These are phyloP conservation scores for Saccharomyces pastorianus DNA, from an alignment of 1,139 yeast species.

Conservation along the genomic window DNA sequence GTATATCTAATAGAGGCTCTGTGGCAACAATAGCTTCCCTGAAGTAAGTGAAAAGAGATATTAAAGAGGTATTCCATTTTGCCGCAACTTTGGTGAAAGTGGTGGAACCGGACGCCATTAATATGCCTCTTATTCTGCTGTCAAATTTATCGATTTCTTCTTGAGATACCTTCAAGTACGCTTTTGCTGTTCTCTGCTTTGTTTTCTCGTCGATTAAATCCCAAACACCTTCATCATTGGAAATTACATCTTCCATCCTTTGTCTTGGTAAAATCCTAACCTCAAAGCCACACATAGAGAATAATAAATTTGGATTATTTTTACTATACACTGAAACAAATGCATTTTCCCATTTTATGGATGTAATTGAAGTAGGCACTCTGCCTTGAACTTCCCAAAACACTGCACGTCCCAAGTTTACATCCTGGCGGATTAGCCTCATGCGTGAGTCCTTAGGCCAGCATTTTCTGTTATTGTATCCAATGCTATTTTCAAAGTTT, in stretches of 20 bases:
- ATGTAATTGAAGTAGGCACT: conserved; percentile 65
- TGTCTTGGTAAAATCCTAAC: conserved; percentile 74
- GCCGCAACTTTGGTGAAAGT: conserved; percentile 92
- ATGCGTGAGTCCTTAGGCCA: conserved; percentile 94
- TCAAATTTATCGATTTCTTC: conserved; percentile 74
- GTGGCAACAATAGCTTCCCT: conserved; percentile 91
- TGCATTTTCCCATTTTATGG: conserved; percentile 73
- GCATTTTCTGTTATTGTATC: conserved; percentile 80
- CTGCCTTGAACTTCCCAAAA: conserved; percentile 85
- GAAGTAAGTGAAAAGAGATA: conserved; percentile 78
- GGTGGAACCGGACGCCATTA: conserved; percentile 93
- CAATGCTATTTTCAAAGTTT: conserved; percentile 75
- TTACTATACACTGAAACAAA: conserved; percentile 82
- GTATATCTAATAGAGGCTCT: conserved; percentile 62
- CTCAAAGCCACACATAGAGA: conserved; percentile 93
- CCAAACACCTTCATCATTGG: conserved; percentile 81
- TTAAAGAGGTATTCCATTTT: conserved; percentile 91
- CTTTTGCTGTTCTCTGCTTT: conserved; percentile 84
- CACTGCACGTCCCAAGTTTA: conserved; percentile 82
- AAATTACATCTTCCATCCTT: conserved; percentile 45
- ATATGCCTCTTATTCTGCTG: conserved; percentile 76
- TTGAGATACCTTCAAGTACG: conserved; percentile 74
- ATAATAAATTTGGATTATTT: conserved; percentile 81
- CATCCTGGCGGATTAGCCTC: conserved; percentile 88
- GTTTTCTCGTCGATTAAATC: conserved; percentile 64